phyloP scores from a whole-genome alignment of 768 basidiomycete genomes.

The Lactifluus volemus region DNA sequence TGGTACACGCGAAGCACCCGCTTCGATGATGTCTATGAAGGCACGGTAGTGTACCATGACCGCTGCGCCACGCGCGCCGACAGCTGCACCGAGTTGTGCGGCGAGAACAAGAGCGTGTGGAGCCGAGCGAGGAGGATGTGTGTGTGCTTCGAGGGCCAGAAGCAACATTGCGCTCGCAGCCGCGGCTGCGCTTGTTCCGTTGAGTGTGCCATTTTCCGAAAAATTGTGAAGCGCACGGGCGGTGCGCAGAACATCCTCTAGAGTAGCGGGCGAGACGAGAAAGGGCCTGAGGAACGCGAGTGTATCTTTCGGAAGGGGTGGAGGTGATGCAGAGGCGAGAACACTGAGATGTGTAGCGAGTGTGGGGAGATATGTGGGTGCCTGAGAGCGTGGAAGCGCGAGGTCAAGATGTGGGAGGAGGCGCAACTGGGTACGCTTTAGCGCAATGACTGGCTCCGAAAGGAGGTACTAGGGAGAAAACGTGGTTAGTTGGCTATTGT shows the following conservation, averaged over 20 bases:
- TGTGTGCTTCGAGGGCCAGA: slow-evolving; percentile 62
- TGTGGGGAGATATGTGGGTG: slow-evolving; percentile 20
- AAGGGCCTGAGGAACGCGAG: slow-evolving; percentile 2
- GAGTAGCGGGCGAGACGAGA: slow-evolving; percentile 16
- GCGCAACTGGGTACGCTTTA: slow-evolving; percentile 26
- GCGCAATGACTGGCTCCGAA: slow-evolving; percentile 14
- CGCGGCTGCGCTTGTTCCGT: not conserved
- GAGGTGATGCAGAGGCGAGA: slow-evolving; percentile 32
- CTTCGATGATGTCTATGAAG: slow-evolving; percentile 50
- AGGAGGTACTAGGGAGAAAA: slow-evolving; percentile 11
- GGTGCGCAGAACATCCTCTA: slow-evolving; percentile 33
- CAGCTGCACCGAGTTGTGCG: slow-evolving; percentile 38
- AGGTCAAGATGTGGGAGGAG: slow-evolving; percentile 19
- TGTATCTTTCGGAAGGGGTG: slow-evolving; percentile 20
- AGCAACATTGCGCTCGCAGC: slow-evolving; percentile 60
- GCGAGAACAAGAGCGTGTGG: slow-evolving; percentile 19
- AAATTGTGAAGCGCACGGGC: slow-evolving; percentile 39
- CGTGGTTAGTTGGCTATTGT: not conserved
- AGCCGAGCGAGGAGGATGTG: slow-evolving; percentile 25
- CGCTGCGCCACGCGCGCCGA: slow-evolving; percentile 45
- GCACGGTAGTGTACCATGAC: slow-evolving; percentile 64
- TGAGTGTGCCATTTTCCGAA: slow-evolving; percentile 28
- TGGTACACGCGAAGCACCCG: slow-evolving; percentile 56
- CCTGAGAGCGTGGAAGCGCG: slow-evolving; percentile 7
- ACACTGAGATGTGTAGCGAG: slow-evolving; percentile 29